Evolutionary conservation across 2,329 filamentous ascomycete species (phyloP).

Genomic region (Conoideocrella luteorostrata): DNA sequence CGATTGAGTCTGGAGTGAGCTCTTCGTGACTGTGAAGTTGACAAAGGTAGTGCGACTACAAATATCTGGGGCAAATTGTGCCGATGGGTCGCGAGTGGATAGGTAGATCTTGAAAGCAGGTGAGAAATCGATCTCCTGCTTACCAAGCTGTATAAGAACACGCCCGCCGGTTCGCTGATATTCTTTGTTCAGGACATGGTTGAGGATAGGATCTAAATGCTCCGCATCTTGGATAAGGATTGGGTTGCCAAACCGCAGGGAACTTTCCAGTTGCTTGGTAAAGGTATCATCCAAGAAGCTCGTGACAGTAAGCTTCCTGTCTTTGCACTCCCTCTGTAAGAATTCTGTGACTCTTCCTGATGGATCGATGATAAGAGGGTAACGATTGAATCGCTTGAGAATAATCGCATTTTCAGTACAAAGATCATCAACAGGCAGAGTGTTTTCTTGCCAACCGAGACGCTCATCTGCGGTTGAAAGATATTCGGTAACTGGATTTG

Average conservation of each 20-base stretch:
- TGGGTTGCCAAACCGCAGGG: slow-evolving; percentile 93
- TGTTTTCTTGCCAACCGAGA: slow-evolving; percentile 89
- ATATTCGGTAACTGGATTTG: slow-evolving; percentile 93
- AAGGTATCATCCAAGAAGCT: slow-evolving; percentile 98
- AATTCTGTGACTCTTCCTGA: slow-evolving; percentile 94
- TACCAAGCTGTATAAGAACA: slow-evolving; percentile 95
- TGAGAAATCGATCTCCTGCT: slow-evolving; percentile 98
- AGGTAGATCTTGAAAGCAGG: slow-evolving; percentile 93
- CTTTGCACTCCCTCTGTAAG: slow-evolving; percentile 88
- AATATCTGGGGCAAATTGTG: slow-evolving; percentile 90
- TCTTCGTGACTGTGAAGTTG: slow-evolving; percentile 98
- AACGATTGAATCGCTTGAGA: slow-evolving; percentile 94
- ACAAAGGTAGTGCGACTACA: slow-evolving; percentile 98
- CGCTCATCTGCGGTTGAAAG: slow-evolving; percentile 94
- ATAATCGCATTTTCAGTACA: slow-evolving; percentile 99
- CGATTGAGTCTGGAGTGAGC: slow-evolving; percentile 95
- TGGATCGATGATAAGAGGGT: slow-evolving; percentile 96
- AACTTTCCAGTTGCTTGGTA: slow-evolving; percentile 95
- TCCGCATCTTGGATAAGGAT: slow-evolving; percentile 98
- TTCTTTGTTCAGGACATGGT: slow-evolving; percentile 98
- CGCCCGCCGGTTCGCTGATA: slow-evolving; percentile 98
- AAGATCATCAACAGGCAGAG: slow-evolving; percentile 88
- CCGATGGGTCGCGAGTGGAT: slow-evolving; percentile 92
- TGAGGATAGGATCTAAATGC: slow-evolving; percentile 92
- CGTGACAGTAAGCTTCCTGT: slow-evolving; percentile 87